Conservation (phyloP, 192 early-diverging fungal genomes). For the Linnemannia elongata region DNA sequence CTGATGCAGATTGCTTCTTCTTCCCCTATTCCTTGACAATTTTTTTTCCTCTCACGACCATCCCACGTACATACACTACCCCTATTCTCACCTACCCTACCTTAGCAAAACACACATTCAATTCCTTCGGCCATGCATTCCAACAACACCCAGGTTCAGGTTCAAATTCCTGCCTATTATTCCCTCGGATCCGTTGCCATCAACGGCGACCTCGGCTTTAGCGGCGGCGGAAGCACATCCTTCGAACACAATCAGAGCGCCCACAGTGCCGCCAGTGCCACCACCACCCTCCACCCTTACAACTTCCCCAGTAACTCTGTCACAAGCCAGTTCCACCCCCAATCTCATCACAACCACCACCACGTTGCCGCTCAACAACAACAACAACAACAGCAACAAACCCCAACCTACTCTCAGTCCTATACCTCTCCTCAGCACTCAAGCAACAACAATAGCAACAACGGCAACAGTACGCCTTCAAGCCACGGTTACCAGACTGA, state of each 20-base stretch:
- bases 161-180: conserved; percentile 44
- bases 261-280: background rate
- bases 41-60: background rate
- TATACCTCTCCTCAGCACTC: conserved; percentile 13
- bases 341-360: conserved; percentile 14
- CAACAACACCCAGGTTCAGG: conserved; percentile 51
- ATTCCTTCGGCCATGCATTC: conserved; percentile 29
- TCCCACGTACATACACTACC: background rate
- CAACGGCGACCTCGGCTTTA: conserved; percentile 22
- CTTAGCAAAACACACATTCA: background rate
- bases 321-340: conserved; percentile 22
- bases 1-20: background rate
- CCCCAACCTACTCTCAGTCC: background rate
- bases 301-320: conserved; percentile 24
- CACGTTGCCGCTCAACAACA: conserved; percentile 11
- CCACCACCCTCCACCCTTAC: conserved; percentile 34
- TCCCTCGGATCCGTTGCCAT: conserved; percentile 51
- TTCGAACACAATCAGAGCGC: background rate
- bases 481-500: conserved; percentile 19
- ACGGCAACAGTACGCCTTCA: background rate
- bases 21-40: background rate
- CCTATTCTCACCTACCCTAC: background rate
- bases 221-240: conserved; percentile 16
- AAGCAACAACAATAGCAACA: conserved; percentile 7
- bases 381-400: conserved; percentile 15